Base-by-base conservation (phyloP, 2,329 filamentous ascomycete genomes). In the Colletotrichum musae region DNA sequence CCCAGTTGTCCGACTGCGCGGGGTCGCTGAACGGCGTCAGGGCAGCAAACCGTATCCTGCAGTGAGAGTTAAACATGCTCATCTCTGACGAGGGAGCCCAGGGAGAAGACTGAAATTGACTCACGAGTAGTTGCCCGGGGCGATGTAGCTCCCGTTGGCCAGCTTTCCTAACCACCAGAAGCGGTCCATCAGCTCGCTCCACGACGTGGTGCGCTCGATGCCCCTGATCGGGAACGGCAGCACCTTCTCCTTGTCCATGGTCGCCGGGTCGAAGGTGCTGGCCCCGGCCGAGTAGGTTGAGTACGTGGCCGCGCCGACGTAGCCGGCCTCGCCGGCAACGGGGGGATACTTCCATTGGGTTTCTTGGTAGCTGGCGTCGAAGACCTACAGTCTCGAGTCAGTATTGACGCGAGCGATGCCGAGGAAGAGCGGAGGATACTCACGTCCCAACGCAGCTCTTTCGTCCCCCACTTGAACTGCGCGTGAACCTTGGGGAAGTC, bases 161-260 rank as follows among this genome's bases (percentile, higher is more conserved):
- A 78, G 24, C 54, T 74, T 74, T 7, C 77, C 76, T 5, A 77
- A 68, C 76, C 77, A 77, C 73, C 72, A 75, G 39, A 72, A 75
- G 6, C 64, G 66, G n/a, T 71, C 58, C 5, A 56, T 63, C 43
- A 54, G 48, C 32, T 68, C 56, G 13, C 68, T 50, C 54, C 66
- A 71, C 4, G 62, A 63, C 0, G 66, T 70, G 15, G 71, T 75
- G 6, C 74, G 73, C 39, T 72, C 54, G 5, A 70, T 59, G 4
- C 74, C 70, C 7, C 58, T 52, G 1, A 71, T 51, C 0, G 77
- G 77, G 50, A 75, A 76, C 1, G 73, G 63, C 9, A 72, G 70
- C 7, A 72, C 72, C 41, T 72, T 71, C 18, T 77, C 73, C 24
- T 74, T 73, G 62, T 77, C 68, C 52, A 74, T 64, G 2, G 56